These are phyloP conservation scores for Chionographis japonica DNA, from an alignment of 106 monocot species.

Conservation along the genomic window DNA sequence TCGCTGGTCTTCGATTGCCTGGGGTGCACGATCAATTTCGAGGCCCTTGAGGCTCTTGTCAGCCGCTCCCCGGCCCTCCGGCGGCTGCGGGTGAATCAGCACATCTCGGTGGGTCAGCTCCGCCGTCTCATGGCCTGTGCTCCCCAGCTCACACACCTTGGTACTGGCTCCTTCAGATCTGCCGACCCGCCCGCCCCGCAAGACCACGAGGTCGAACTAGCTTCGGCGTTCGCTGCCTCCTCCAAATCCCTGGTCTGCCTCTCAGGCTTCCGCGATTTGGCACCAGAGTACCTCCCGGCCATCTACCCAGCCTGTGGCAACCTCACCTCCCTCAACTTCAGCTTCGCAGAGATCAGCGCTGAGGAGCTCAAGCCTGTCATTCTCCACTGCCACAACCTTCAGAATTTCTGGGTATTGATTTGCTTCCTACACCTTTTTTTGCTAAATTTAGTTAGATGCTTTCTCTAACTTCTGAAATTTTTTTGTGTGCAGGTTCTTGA, in stretches of 20 bases:
- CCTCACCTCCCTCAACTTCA: slow-evolving; percentile 62
- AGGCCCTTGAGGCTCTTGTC: slow-evolving; percentile 27
- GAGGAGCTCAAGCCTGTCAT: slow-evolving; percentile 54
- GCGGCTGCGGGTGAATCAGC: slow-evolving; percentile 31
- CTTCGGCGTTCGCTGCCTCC: slow-evolving; percentile 27
- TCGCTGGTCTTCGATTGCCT: slow-evolving; percentile 10
- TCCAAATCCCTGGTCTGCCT: slow-evolving; percentile 48
- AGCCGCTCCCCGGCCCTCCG: slow-evolving; percentile 24
- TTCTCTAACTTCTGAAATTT: neutral
- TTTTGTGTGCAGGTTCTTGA: slow-evolving; percentile 37
- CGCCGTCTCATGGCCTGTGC: slow-evolving; percentile 58
- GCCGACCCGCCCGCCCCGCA: neutral
- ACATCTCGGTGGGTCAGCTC: slow-evolving; percentile 42
- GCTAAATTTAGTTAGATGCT: neutral
- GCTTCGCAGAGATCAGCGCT: slow-evolving; percentile 36
- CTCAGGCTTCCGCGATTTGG: slow-evolving; percentile 50
- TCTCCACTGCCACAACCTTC: slow-evolving; percentile 54
- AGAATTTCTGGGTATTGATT: slow-evolving; percentile 58
- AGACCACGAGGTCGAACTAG: slow-evolving; percentile 18
- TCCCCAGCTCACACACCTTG: slow-evolving; percentile 67
- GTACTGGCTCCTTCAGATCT: slow-evolving; percentile 45
- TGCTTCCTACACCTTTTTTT: neutral
- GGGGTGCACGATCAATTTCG: slow-evolving; percentile 18
- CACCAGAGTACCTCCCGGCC: slow-evolving; percentile 36
- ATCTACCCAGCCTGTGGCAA: slow-evolving; percentile 59